Base-by-base conservation (phyloP, 2,329 filamentous ascomycete species). In the Camptophora hylomeconis region DNA sequence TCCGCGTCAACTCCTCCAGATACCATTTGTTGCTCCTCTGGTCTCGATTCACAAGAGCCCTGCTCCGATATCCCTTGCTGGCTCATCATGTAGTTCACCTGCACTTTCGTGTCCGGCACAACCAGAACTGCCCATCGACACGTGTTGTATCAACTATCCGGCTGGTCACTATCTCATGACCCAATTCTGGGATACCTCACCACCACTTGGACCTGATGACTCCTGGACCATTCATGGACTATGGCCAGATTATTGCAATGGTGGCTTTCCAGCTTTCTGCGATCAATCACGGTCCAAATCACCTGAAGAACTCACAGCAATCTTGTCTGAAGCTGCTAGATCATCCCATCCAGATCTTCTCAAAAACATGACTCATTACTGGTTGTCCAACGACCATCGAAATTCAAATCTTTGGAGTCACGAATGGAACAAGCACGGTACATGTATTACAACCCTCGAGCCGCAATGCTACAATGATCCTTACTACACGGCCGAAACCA, bases 211-310 rank as follows among this genome's bases (percentile, higher is more conserved):
- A 0, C 77, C 79, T 2, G 54, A 53, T 27, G 67, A 81, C 46
- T 74, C 70, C 5, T 86, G 78, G 78, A 82, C 76, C 1, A 66
- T 82, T 21, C 79, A 83, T 46, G 77, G 77, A 1, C 60, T 83
- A 6, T 79, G 68, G 67, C 72, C 72, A 0, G 70, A 75, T 45
- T 64, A 72, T 44, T 84, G 79, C 45, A 73, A 80, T 38, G 78
- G 78, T 36, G 70, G 67, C 5, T 83, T 72, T 47, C 70, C 79
- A 28, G 57, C 68, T 32, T 72, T 62, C 49, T 83, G 78, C 52
- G 76, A 80, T 45, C 47, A 56, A 8, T 56, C 51, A 8, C 68
- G 78, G 28, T 13, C 15, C 16, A 12, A 9, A 8, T 63, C 58
- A 27, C 79, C 80, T 51, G 65, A 58, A 31, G 75, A 79, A 52